phyloP scores from a whole-genome alignment of 495 filamentous ascomycete genomes.

The Penicillium chermesinum region DNA sequence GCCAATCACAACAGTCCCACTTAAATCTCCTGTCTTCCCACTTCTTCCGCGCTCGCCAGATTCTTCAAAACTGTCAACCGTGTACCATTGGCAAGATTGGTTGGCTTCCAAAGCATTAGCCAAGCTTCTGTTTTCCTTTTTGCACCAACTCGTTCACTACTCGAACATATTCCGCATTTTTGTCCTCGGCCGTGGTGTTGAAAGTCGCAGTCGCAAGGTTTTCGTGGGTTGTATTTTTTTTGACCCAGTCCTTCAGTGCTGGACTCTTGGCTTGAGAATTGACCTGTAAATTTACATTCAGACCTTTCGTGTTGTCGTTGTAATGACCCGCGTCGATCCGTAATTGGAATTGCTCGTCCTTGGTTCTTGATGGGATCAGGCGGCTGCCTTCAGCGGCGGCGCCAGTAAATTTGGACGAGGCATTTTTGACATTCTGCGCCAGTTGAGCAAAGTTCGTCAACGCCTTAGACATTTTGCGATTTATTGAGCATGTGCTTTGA shows the following conservation, averaged over 20 bases:
- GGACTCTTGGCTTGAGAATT: constrained; percentile 20
- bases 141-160: constrained; percentile 1
- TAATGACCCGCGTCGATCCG: constrained; percentile 15
- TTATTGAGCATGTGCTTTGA: too few relatives aligned
- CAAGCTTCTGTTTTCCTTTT: constrained; percentile 1
- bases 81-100: too few relatives aligned
- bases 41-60: too few relatives aligned
- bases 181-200: constrained; percentile 9
- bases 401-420: constrained; percentile 6
- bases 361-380: constrained; percentile 10
- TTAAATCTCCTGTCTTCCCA: too few relatives aligned
- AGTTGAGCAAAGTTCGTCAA: constrained; percentile 3
- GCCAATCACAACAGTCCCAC: too few relatives aligned
- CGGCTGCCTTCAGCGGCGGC: constrained; percentile 8
- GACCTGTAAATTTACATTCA: constrained; percentile 15
- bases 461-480: neutral
- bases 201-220: constrained; percentile 10
- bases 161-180: constrained; percentile 1
- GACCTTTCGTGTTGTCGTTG: constrained; percentile 7
- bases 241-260: constrained; percentile 13
- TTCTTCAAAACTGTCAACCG: too few relatives aligned
- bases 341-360: constrained; percentile 9
- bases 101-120: neutral
- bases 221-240: constrained; percentile 14
- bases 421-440: constrained; percentile 5